phyloP scores from a whole-genome alignment of 2,329 filamentous ascomycete genomes.

The Podosphaera xanthii region DNA sequence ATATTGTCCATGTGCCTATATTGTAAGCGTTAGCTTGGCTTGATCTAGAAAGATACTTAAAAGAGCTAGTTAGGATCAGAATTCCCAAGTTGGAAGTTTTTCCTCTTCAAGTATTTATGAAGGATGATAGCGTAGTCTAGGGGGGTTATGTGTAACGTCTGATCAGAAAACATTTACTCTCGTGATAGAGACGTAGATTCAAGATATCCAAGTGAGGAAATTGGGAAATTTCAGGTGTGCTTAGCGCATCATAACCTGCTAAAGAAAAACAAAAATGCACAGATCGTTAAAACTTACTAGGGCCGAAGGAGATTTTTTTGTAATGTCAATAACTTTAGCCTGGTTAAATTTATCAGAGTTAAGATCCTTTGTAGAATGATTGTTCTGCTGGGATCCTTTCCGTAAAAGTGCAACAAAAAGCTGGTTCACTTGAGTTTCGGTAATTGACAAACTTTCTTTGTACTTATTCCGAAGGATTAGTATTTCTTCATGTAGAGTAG shows the following conservation, averaged over 20 bases:
- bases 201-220: too few relatives aligned
- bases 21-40: not conserved
- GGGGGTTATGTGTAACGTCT: too few relatives aligned
- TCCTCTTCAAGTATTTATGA: not conserved
- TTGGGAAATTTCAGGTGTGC: too few relatives aligned
- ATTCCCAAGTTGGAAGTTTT: not conserved
- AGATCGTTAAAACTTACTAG: too few relatives aligned
- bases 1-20: not conserved
- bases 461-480: slow-evolving; percentile 29
- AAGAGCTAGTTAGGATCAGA: not conserved
- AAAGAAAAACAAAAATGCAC: too few relatives aligned
- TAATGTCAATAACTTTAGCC: not conserved
- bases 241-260: too few relatives aligned
- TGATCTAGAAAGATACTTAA: not conserved
- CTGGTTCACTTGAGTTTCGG: slow-evolving; percentile 34
- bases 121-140: not conserved
- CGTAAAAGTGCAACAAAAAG: slow-evolving; percentile 21
- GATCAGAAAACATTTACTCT: too few relatives aligned
- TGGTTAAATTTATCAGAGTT: not conserved
- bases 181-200: too few relatives aligned
- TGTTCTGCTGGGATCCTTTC: not conserved
- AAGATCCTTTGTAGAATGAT: not conserved
- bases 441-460: slow-evolving; percentile 25
- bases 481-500: slow-evolving; percentile 34
- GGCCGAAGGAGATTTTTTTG: too few relatives aligned